Conservation (phyloP, 768 basidiomycete genomes). For the Pulveroboletus sp. region DNA sequence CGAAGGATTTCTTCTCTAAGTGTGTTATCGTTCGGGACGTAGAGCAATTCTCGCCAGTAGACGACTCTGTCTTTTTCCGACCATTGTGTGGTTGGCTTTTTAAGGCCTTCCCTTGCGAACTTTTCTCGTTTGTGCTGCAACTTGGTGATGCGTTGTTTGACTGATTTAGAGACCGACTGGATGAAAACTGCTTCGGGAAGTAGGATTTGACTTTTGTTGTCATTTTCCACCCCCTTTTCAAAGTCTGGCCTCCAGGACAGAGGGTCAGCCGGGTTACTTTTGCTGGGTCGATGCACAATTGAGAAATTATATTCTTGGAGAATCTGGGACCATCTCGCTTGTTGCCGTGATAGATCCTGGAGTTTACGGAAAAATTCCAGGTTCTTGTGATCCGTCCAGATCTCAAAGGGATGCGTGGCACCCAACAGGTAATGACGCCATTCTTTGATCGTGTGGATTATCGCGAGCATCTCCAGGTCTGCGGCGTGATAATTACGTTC, state of each 20-base stretch:
- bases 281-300: not conserved
- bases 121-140: not conserved
- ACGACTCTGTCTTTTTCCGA: no score
- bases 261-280: not conserved
- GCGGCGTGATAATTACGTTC: slow-evolving; percentile 3
- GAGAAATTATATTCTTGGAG: not conserved
- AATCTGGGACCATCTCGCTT: slow-evolving; percentile 23
- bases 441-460: not conserved
- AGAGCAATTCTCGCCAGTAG: no score
- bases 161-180: not conserved
- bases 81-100: no score
- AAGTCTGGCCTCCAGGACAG: no score
- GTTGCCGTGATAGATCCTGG: slow-evolving; percentile 37
- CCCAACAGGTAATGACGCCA: slow-evolving; percentile 5
- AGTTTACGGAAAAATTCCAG: slow-evolving; percentile 7
- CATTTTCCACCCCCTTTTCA: no score
- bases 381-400: slow-evolving; percentile 39
- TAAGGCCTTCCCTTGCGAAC: not conserved
- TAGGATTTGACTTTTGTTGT: not conserved
- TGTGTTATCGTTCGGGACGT: no score
- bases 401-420: slow-evolving; percentile 1
- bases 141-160: no score
- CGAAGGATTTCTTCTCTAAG: no score
- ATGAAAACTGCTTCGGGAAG: not conserved
- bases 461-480: not conserved